Base-by-base conservation (phyloP, 768 basidiomycete species). In the Pluteus cervinus region DNA sequence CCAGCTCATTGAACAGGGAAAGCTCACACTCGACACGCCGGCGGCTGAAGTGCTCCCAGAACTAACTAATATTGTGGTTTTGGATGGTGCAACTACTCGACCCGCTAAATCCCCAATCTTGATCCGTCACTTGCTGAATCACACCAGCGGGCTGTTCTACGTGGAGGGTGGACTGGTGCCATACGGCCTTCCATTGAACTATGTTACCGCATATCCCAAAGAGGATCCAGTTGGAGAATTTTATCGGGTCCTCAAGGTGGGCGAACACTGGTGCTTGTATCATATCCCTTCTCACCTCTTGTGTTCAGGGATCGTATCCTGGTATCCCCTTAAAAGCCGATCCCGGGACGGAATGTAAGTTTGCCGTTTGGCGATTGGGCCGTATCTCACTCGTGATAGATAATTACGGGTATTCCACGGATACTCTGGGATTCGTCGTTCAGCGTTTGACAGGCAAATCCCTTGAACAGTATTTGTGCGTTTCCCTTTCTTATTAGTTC, bases 1-100 rank as follows among this genome's bases (percentile, higher is more conserved):
- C 18, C 61, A 63, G 26, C 57, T 66, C 7, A 50, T 64, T 15
- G 62, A 63, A 39, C 48, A 48, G 7, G 58, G 56, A 2, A 54
- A 51, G 32, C 24, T 66, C n/a, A 29, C 39, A 4, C 48, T 56
- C 24, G 57, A 62, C 24, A 56, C 58, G 1, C 53, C 50, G 0
- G 59, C 50, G 4, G 44, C 46, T 4, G 40, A 51, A 4, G 50
- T 55, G 22, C 42, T 65, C 10, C 55, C 57, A 1, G 55, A 63
- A 37, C 45, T 66, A 7, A 49, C 51, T 2, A 46, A 60, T 28
- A 50, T 56, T 2, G 42, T 53, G 7, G 28, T 53, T 4, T 9
- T 46, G 21, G 33, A 41, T 24, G 22, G 24, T 7, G 26, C 30
- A 15, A 31, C 15, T 10, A 40, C 31, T 15, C 24, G 21, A 24